A percentile compares a stretch with the other conserved stretches of the same genome.
These are phyloP conservation scores for Trifolium dubium DNA, from an alignment of 306 rosid genomes.

Conservation along the genomic window DNA sequence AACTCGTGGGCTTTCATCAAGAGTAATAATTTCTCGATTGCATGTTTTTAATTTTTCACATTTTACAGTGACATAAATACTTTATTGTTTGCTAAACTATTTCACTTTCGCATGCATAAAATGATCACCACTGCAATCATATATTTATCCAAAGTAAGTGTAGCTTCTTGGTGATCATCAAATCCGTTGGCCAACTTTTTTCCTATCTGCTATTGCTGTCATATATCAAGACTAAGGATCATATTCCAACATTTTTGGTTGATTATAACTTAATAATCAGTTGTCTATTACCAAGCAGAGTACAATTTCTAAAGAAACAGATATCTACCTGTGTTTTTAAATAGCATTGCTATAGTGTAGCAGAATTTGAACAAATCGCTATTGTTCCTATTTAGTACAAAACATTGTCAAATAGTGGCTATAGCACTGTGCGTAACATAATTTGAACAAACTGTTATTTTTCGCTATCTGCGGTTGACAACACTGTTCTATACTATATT, in stretches of 20 bases:
- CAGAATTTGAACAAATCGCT: background rate
- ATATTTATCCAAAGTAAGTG: conserved; percentile 19
- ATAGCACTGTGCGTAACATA: background rate
- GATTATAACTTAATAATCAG: conserved; percentile 19
- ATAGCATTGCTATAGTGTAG: background rate
- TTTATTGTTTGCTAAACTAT: conserved; percentile 22
- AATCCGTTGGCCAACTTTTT: conserved; percentile 7
- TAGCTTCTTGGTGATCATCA: conserved; percentile 18
- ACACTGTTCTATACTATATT: background rate
- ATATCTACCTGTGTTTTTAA: background rate
- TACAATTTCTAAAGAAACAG: conserved; percentile 2
- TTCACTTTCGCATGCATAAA: conserved; percentile 17
- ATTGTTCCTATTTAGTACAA: background rate
- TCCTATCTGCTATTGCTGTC: conserved; percentile 27
- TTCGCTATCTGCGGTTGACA: background rate
- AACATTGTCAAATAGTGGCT: background rate
- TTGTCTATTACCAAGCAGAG: conserved; percentile 5
- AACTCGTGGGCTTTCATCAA: conserved; percentile 90
- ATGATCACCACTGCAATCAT: background rate
- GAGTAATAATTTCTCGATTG: conserved; percentile 59
- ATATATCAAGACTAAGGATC: conserved; percentile 16
- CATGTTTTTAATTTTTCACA: conserved; percentile 25
- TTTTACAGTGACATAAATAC: conserved; percentile 12
- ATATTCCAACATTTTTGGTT: conserved; percentile 27
- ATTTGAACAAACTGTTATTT: background rate